Evolutionary conservation across 108 stramenopile genomes (phyloP), one percentile per base, ranked within the genome.

Genomic region (Skeletonema potamos): DNA sequence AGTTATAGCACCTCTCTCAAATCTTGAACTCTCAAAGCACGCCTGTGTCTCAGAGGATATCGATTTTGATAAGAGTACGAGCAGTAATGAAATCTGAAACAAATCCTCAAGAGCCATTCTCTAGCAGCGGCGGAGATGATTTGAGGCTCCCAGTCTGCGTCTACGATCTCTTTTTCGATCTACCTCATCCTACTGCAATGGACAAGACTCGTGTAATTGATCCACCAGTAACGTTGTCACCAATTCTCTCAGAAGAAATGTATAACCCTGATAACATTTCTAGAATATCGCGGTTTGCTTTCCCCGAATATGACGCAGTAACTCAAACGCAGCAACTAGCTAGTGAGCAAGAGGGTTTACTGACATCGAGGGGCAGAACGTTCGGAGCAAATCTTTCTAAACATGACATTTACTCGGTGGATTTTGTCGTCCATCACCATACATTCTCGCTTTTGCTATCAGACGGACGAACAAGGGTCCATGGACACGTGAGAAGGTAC

Each of bases 401-500:
- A 12, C 83, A 88, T 57, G 87, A 87, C 67, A 65, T 85, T 27
- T 88, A 94, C 62, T 83, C 81, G 36, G 81, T 85, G 69, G 85
- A 89, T 36, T 79, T 84, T 58, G 54, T 69, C 27, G 85, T 80
- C 58, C 85, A 84, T 54, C 83, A 89, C 62, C 91, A 90, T 55
- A 87, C 90, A 1, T 92, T 94, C 57, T 84, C 88, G 20, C 27
- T 94, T 66, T 79, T 86, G 32, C 76, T 94, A 30, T 58, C 76
- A 17, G 71, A 73, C 44, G 88, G 89, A 26, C 66, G 70, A 39
- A 72, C 74, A 36, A 73, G 93, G 33, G 68, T 90, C 27, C 87
- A 94, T 73, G 87, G 91, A 6, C 90, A 92, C 74, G 93, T 94
- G 9, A 72, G 93, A 39, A 82, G 93, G 24, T 89, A 87, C 43